Evolutionary conservation across 345 rosid species (phyloP), one percentile per base, ranked within the genome.

Genomic region (Corchorus capsularis): DNA sequence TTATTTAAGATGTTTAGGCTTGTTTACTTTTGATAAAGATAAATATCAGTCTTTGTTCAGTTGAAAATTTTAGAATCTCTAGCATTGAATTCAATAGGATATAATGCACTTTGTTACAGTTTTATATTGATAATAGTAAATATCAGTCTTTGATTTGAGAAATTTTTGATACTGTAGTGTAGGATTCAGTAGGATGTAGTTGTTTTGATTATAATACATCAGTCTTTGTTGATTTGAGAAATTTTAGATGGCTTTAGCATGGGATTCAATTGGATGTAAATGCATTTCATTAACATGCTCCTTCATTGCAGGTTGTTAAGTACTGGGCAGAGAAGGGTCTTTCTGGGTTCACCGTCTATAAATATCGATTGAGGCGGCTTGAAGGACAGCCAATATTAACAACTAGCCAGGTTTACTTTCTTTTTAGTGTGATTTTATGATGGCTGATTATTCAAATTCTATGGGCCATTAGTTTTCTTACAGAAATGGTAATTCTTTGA

Each of bases 271-370:
- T 53, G 62, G 34, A 35, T 2, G 8, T 13, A 34, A 27, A 16
- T 53, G 62, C 62, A 70, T 53, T 79, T 45, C 70, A n/a, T 60
- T 27, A 16, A 27, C 15, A 27, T 17, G 32, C 59, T 27, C 47
- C 59, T 74, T 45, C 66, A n/a, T 35, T 79, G 74, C 77, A 94
- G 98, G 99, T 93, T 82, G 85, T 79, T 71, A 73, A 89, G 65
- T 92, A 82, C 81, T 93, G 98, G 97, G 95, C 95, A 0, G 94
- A 93, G 63, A 90, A 93, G 75, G 98, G 98, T 7, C 75, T 92
- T 75, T 96, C 98, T 76, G 99, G 99, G 73, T 96, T 81, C 71
- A 93, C 94, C 27, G 98, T 96, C 71, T 96, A 67, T 82, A 93
- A 93, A 77, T 96, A 76, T 83, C 84, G 80, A 12, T 84, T 96